A percentile compares a stretch with the other conserved stretches of the same genome.
Conservation (phyloP, 164 flowering plant genomes). For the Vitis rupestris region DNA sequence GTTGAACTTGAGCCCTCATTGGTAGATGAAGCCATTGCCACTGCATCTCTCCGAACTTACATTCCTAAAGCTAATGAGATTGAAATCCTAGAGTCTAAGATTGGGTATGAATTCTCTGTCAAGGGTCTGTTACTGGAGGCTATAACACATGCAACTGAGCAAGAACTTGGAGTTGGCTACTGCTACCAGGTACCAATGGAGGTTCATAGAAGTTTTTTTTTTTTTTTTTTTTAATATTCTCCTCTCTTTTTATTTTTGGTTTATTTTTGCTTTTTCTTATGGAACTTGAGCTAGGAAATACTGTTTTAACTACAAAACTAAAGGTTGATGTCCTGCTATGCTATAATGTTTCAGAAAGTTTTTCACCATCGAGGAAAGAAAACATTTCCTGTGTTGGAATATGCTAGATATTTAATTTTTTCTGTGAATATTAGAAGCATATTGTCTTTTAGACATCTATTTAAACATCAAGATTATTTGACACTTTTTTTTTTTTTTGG, state of each 20-base stretch:
- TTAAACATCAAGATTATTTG: too few species aligned
- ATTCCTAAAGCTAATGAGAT: constrained; percentile 45
- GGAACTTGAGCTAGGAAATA: too few species aligned
- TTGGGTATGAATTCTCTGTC: constrained; percentile 52
- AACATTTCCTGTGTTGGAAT: background rate
- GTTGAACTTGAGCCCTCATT: constrained; percentile 47
- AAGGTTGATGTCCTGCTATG: background rate
- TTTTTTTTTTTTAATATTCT: background rate
- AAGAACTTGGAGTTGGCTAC: constrained; percentile 54
- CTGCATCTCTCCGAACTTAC: constrained; percentile 48
- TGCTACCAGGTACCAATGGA: constrained; percentile 65
- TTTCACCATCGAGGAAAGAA: background rate
- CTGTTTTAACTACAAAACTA: too few species aligned
- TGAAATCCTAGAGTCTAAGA: constrained; percentile 54
- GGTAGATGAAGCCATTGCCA: constrained; percentile 44
- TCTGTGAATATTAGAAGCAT: too few species aligned
- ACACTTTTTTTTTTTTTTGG: too few species aligned
- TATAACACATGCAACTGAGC: constrained; percentile 71
- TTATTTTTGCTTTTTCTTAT: too few species aligned
- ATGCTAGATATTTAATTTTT: too few species aligned
- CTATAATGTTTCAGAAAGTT: background rate
- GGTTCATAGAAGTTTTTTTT: background rate
- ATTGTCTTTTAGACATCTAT: too few species aligned
- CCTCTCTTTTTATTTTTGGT: background rate
- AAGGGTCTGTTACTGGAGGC: constrained; percentile 87